Base-by-base conservation (phyloP, 345 rosid species). In the Citrus reticulata region DNA sequence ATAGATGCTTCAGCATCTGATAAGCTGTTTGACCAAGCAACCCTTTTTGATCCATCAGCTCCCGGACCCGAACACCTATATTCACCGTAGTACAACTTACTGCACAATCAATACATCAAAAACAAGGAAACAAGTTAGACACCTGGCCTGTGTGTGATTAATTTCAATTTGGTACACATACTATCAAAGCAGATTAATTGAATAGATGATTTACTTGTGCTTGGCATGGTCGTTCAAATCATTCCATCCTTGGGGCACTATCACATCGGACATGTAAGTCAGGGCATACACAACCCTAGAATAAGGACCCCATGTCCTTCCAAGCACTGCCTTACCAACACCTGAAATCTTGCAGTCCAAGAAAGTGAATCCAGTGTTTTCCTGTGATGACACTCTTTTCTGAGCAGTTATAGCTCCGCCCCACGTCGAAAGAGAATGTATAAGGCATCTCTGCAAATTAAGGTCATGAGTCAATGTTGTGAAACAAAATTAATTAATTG, bases 241-340 rank as follows among this genome's bases (percentile, higher is more conserved):
- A 73, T 86, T 86, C 97, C 98, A 94, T 51, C 98, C 97, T 63
- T 79, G 78, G 1, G 95, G 87, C 34, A 58, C 29, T 16, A 94
- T 81, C 2, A 60, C 87, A 29, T 70, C 46, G 8, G 93, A 81
- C 89, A 92, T 89, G 85, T 78, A 89, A 19, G 91, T 84, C 14
- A 63, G 75, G 65, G 93, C 90, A 77, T 85, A 92, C 13, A 94
- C 85, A 29, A 94, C 98, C 69, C 90, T 85, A 39, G 98, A 92
- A 78, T 82, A 91, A 34, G 88, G 60, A 71, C 94, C 97, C 97
- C 97, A 92, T 34, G 97, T 94, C 83, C 98, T 87, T 67, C 95
- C 95, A 55, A 94, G 88, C 72, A 76, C 82, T 0, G 93, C 88
- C 2, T 79, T 63, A 37, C 87, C 85, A 27, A 35, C 55, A 10